These are phyloP conservation scores for Trichoderma atroviride DNA, from an alignment of 2,329 filamentous ascomycete genomes.

Conservation along the genomic window DNA sequence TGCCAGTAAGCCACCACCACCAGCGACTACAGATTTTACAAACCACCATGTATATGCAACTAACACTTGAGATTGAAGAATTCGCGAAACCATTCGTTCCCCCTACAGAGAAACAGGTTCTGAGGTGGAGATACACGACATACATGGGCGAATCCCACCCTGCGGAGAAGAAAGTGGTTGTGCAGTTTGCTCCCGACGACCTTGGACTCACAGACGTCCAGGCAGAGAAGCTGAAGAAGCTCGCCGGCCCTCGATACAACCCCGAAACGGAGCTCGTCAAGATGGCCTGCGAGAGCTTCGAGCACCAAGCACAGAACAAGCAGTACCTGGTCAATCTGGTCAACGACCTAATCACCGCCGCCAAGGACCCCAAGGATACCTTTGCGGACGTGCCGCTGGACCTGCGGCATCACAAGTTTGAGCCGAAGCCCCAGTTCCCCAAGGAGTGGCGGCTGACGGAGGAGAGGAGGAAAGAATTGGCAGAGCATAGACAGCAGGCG, in stretches of 20 bases:
- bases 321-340: constrained; percentile 84
- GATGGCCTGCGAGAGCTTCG: constrained; percentile 88
- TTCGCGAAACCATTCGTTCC: constrained; percentile 79
- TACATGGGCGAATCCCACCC: constrained; percentile 96
- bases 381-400: constrained; percentile 92
- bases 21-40: background rate
- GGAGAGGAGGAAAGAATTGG: constrained; percentile 66
- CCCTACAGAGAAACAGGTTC: constrained; percentile 67
- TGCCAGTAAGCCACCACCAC: constrained; percentile 60
- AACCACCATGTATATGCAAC: background rate
- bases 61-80: constrained; percentile 54
- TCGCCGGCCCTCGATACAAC: constrained; percentile 85
- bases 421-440: constrained; percentile 72
- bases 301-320: constrained; percentile 94
- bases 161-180: constrained; percentile 88
- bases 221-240: constrained; percentile 80
- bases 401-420: constrained; percentile 78
- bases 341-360: constrained; percentile 70
- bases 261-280: constrained; percentile 78
- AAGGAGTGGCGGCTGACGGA: constrained; percentile 79
- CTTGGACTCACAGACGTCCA: constrained; percentile 70
- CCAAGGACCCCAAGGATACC: constrained; percentile 75
- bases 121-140: constrained; percentile 94
- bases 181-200: constrained; percentile 81
- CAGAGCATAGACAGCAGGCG: constrained; percentile 57